These are phyloP conservation scores for Blastobotrys apis DNA, from an alignment of 1,139 yeast species.

Conservation along the genomic window DNA sequence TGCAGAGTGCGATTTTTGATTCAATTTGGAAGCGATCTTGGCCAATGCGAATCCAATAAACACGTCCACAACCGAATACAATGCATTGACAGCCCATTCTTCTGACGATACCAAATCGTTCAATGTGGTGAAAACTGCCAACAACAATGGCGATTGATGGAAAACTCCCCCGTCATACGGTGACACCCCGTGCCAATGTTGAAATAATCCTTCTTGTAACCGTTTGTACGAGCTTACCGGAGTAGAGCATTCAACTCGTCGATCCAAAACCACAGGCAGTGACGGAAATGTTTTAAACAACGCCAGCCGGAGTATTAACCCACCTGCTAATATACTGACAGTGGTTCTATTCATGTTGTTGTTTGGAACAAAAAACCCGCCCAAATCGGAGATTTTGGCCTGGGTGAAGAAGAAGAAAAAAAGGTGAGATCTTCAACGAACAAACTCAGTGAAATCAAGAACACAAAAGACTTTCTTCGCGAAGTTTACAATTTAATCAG, in stretches of 20 bases:
- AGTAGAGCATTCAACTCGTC: conserved; percentile 72
- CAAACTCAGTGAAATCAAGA: too few relatives aligned
- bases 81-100: conserved; percentile 28
- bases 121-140: conserved; percentile 46
- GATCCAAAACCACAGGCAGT: conserved; percentile 41
- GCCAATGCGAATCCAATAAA: conserved; percentile 41
- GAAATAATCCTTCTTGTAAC: conserved; percentile 76
- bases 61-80: conserved; percentile 42
- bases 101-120: conserved; percentile 24
- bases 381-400: neutral
- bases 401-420: neutral
- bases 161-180: conserved; percentile 84
- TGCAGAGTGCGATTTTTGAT: conserved; percentile 20
- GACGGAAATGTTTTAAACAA: conserved; percentile 29
- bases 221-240: conserved; percentile 63
- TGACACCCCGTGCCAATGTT: conserved; percentile 54
- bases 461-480: too few relatives aligned
- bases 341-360: conserved; percentile 4
- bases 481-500: too few relatives aligned
- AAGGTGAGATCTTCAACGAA: too few relatives aligned
- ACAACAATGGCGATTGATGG: conserved; percentile 73
- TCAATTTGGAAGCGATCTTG: conserved; percentile 35
- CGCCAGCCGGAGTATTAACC: conserved; percentile 25
- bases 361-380: neutral
- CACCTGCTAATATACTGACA: conserved; percentile 16